phyloP scores from a whole-genome alignment of 192 early-diverging fungal genomes.

The Umbelopsis ramanniana region DNA sequence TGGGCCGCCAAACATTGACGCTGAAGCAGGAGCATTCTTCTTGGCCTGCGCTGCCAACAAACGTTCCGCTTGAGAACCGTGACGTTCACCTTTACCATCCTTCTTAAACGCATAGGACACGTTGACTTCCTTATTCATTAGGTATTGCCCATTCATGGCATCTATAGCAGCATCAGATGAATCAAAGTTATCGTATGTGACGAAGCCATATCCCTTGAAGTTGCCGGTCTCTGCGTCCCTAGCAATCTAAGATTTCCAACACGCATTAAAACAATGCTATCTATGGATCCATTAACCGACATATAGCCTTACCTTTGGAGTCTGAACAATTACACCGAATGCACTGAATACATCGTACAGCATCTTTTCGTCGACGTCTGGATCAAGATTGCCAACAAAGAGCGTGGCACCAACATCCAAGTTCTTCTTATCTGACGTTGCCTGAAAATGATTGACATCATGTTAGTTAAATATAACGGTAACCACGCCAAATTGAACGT shows the following conservation, averaged over 20 bases:
- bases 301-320: conserved; percentile 64
- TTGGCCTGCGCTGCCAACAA: conserved; percentile 87
- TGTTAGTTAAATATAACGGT: not conserved
- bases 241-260: conserved; percentile 55
- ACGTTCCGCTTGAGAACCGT: conserved; percentile 95
- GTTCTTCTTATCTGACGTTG: conserved; percentile 80
- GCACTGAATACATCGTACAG: conserved; percentile 94
- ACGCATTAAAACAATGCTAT: not conserved
- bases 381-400: conserved; percentile 96
- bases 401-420: conserved; percentile 95
- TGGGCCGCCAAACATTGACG: conserved; percentile 72
- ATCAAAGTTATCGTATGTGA: conserved; percentile 92
- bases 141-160: conserved; percentile 97
- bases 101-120: conserved; percentile 97
- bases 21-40: conserved; percentile 78
- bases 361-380: conserved; percentile 87
- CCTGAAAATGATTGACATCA: conserved; percentile 32
- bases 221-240: conserved; percentile 84
- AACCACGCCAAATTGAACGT: not conserved
- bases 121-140: conserved; percentile 91
- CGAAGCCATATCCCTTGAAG: conserved; percentile 93
- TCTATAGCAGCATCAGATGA: conserved; percentile 96
- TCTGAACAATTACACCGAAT: conserved; percentile 90
- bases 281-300: not conserved
- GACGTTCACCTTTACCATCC: conserved; percentile 96